phyloP scores from a whole-genome alignment of 2,329 filamentous ascomycete species.

The Bipolaris victoriae region DNA sequence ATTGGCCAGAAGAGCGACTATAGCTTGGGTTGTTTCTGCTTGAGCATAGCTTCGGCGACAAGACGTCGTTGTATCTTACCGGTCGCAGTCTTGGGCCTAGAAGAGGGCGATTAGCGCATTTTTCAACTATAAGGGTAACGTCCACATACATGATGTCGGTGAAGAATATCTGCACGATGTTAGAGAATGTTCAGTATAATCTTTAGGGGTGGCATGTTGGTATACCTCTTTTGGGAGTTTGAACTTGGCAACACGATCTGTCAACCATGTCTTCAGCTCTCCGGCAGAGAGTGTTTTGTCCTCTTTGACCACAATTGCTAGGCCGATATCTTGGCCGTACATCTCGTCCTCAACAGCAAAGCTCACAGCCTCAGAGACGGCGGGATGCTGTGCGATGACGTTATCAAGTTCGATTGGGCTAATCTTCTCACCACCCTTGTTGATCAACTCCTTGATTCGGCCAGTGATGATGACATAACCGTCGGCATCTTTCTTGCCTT shows the following conservation, averaged over 20 bases:
- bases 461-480: conserved; percentile 87
- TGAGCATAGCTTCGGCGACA: conserved; percentile 84
- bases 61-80: conserved; percentile 86
- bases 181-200: conserved; percentile 23
- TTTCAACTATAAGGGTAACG: background rate
- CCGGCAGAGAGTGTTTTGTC: conserved; percentile 61
- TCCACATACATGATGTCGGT: conserved; percentile 69
- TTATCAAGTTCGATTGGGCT: conserved; percentile 89
- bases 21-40: conserved; percentile 66
- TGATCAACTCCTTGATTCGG: conserved; percentile 92
- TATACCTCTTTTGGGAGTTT: conserved; percentile 82
- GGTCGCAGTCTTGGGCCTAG: conserved; percentile 80
- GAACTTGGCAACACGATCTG: conserved; percentile 76
- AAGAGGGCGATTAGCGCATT: conserved; percentile 12
- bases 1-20: conserved; percentile 37
- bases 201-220: conserved; percentile 11
- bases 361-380: conserved; percentile 78
- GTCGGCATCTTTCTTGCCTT: conserved; percentile 79
- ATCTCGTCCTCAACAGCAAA: conserved; percentile 83
- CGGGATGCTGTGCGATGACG: conserved; percentile 73
- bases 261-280: conserved; percentile 72
- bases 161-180: conserved; percentile 69
- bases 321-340: conserved; percentile 81
- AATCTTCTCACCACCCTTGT: conserved; percentile 90
- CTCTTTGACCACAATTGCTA: conserved; percentile 75